Evolutionary conservation across 1,284 basidiomycete species (phyloP).

Genomic region (Fomitopsis palustris): DNA sequence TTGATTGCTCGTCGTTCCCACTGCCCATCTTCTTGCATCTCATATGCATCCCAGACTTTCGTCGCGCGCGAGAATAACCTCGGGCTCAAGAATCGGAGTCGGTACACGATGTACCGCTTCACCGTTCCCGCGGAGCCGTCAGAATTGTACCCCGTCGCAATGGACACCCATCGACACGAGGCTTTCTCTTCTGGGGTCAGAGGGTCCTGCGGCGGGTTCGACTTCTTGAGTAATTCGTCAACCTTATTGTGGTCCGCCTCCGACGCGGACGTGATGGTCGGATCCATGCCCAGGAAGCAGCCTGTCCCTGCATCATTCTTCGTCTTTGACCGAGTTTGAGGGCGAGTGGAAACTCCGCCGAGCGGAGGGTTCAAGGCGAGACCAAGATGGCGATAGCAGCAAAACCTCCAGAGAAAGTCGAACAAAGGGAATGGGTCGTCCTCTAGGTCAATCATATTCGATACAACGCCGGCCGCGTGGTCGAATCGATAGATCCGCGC

Average conservation of each 20-base stretch:
- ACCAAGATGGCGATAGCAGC: not conserved
- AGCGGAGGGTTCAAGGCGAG: too few species aligned
- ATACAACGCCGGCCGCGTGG: constrained; percentile 3
- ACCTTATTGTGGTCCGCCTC: not conserved
- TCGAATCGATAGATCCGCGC: constrained; percentile 10
- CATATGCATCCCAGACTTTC: not conserved
- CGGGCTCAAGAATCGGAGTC: not conserved
- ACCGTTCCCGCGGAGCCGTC: not conserved
- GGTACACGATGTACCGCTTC: not conserved
- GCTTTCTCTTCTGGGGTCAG: not conserved
- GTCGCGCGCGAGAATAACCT: not conserved
- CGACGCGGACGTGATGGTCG: not conserved
- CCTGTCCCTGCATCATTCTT: not conserved
- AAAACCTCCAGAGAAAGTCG: not conserved
- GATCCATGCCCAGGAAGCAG: not conserved
- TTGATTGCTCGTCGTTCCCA: not conserved
- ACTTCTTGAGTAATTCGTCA: too few species aligned
- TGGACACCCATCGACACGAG: not conserved
- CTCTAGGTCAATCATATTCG: not conserved
- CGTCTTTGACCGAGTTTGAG: too few species aligned
- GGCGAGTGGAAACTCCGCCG: too few species aligned
- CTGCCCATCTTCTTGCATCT: not conserved
- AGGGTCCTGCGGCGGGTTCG: too few species aligned
- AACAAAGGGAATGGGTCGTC: not conserved
- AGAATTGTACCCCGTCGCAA: not conserved